phyloP scores from a whole-genome alignment of 2,329 filamentous ascomycete genomes.

The Pseudocercospora crystallina region DNA sequence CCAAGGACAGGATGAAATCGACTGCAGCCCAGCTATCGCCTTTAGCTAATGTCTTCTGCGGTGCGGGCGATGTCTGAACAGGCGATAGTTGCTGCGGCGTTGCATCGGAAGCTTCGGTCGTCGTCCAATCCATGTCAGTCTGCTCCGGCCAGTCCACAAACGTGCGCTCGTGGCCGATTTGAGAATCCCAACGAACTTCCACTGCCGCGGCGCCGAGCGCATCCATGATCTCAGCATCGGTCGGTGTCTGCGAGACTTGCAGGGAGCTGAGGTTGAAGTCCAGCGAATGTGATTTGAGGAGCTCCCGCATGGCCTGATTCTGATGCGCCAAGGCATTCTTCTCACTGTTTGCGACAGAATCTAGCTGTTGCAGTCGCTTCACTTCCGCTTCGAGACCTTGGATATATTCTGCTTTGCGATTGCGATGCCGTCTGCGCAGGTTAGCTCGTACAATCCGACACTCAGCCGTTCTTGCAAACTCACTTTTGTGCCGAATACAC shows the following conservation, averaged over 20 bases:
- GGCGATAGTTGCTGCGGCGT: background rate
- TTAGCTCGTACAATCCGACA: background rate
- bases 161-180: slow-evolving; percentile 23
- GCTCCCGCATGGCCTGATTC: slow-evolving; percentile 20
- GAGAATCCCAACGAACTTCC: slow-evolving; percentile 19
- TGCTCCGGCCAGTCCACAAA: slow-evolving; percentile 21
- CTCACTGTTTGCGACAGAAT: slow-evolving; percentile 22
- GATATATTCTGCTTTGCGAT: slow-evolving; percentile 27
- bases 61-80: background rate
- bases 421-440: slow-evolving; percentile 25
- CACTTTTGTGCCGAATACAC: slow-evolving; percentile 31
- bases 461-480: background rate
- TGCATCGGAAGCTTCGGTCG: background rate
- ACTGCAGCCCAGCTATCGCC: slow-evolving; percentile 23
- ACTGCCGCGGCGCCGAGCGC: slow-evolving; percentile 13
- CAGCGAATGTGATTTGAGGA: slow-evolving; percentile 16
- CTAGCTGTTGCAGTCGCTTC: slow-evolving; percentile 22
- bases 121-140: slow-evolving; percentile 2
- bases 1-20: slow-evolving; percentile 29
- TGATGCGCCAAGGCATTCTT: slow-evolving; percentile 22
- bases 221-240: too few species aligned
- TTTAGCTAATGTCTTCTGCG: background rate
- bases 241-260: background rate
- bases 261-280: slow-evolving; percentile 15
- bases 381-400: slow-evolving; percentile 24